Conservation (phyloP, 139 green algal species). For the Dunaliella sp. region DNA sequence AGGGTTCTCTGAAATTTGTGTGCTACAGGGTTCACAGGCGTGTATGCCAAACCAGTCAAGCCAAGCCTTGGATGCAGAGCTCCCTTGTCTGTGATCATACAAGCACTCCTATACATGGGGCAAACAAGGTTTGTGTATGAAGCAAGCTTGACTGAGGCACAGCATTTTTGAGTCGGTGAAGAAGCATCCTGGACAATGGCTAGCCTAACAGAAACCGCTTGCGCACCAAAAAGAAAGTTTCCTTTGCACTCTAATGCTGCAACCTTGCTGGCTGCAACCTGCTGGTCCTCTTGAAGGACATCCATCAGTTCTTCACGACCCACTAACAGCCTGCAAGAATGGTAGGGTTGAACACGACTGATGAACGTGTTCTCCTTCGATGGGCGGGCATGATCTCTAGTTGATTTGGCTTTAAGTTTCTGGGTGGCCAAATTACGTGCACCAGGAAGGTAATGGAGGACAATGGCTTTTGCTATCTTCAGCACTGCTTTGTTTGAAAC, state of each 20-base stretch:
- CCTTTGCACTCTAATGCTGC: constrained; percentile 59
- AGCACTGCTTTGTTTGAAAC: too few species aligned
- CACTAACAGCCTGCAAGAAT: constrained; percentile 41
- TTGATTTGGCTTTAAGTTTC: too few species aligned
- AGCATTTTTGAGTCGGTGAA: not conserved
- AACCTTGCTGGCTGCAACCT: constrained; percentile 39
- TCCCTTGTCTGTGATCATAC: not conserved
- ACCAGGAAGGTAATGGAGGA: too few species aligned
- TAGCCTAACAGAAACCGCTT: not conserved
- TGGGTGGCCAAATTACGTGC: too few species aligned
- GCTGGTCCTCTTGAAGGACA: constrained; percentile 14
- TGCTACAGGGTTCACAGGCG: too few species aligned
- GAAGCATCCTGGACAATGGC: not conserved
- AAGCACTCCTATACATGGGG: not conserved
- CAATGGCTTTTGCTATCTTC: too few species aligned
- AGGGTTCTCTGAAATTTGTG: too few species aligned
- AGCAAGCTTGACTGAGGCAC: not conserved
- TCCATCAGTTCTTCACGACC: constrained; percentile 58
- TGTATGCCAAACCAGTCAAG: not conserved
- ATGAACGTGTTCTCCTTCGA: too few species aligned
- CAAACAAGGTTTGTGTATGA: not conserved
- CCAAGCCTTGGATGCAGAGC: not conserved
- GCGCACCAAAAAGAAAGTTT: constrained; percentile 35
- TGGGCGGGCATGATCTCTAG: too few species aligned
- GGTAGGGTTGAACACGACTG: too few species aligned